Conservation (phyloP, 1,139 yeast genomes). For the Blastobotrys malaysiensis region DNA sequence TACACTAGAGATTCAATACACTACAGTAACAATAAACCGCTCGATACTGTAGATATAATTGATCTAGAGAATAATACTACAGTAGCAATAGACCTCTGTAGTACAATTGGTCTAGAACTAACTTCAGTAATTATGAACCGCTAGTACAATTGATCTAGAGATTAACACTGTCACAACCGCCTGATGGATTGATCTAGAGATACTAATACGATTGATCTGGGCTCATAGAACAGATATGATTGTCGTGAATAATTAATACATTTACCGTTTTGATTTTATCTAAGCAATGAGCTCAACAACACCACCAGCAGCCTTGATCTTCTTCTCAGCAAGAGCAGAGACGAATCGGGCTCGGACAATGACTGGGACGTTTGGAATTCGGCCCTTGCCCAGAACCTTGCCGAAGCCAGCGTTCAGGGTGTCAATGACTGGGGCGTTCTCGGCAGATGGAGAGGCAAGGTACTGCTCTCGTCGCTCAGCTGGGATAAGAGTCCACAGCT, state of each 20-base stretch:
- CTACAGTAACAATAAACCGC: too few relatives aligned
- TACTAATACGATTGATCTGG: too few relatives aligned
- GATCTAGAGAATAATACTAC: too few relatives aligned
- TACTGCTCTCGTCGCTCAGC: conserved; percentile 93
- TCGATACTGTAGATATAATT: too few relatives aligned
- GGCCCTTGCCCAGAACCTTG: conserved; percentile 99
- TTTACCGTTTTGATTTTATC: conserved; percentile 24
- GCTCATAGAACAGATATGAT: neutral
- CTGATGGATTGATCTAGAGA: neutral
- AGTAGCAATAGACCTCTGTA: too few relatives aligned
- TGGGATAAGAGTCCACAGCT: conserved; percentile 96
- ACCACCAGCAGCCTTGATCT: conserved; percentile 99
- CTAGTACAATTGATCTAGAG: too few relatives aligned
- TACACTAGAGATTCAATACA: too few relatives aligned
- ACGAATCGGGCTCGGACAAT: conserved; percentile 99
- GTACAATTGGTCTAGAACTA: too few relatives aligned
- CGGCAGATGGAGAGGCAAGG: conserved; percentile 76
- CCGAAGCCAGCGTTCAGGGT: conserved; percentile 99
- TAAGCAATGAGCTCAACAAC: conserved; percentile 98
- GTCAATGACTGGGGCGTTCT: conserved; percentile 98
- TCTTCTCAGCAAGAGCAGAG: conserved; percentile 98
- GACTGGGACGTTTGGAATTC: conserved; percentile 96
- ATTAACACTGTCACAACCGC: too few relatives aligned
- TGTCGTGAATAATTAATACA: neutral
- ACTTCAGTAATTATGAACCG: too few relatives aligned